These are phyloP conservation scores for Thymus quinquecostatus DNA, from an alignment of 257 asterid genomes.

Conservation along the genomic window DNA sequence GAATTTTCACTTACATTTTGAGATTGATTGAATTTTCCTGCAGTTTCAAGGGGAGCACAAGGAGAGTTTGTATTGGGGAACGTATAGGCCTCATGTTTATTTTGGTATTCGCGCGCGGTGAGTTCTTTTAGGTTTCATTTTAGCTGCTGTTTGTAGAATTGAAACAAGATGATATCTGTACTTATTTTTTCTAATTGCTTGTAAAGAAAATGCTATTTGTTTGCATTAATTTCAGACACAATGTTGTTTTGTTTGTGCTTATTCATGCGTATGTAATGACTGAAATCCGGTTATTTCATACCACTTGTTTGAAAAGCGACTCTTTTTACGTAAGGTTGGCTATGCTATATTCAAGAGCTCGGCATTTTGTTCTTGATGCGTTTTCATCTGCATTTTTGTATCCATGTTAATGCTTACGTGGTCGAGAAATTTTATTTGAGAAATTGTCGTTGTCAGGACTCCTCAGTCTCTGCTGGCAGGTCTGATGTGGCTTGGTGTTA, in stretches of 20 bases:
- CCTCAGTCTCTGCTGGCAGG: slow-evolving; percentile 91
- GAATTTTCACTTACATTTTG: background rate
- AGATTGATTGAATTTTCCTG: slow-evolving; percentile 27
- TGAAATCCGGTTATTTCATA: slow-evolving; percentile 8
- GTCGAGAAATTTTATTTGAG: slow-evolving; percentile 24
- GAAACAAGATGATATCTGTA: background rate
- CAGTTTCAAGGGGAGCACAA: slow-evolving; percentile 95
- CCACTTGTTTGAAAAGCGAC: background rate
- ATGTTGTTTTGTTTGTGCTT: background rate
- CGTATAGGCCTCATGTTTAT: slow-evolving; percentile 92
- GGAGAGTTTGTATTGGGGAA: slow-evolving; percentile 99
- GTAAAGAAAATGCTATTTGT: background rate
- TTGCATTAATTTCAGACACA: background rate
- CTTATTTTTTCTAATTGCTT: background rate
- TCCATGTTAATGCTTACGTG: background rate
- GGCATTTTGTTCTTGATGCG: background rate
- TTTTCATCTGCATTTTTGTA: slow-evolving; percentile 5
- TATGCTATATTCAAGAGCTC: background rate
- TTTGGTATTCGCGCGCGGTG: slow-evolving; percentile 95
- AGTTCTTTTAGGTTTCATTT: background rate
- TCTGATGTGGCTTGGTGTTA: slow-evolving; percentile 95
- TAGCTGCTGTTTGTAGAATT: slow-evolving; percentile 9
- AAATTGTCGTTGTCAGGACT: slow-evolving; percentile 60
- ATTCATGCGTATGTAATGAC: background rate
- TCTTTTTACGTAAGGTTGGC: background rate